phyloP scores from a whole-genome alignment of 352 stramenopile species.

The Aphanomyces stellatus region DNA sequence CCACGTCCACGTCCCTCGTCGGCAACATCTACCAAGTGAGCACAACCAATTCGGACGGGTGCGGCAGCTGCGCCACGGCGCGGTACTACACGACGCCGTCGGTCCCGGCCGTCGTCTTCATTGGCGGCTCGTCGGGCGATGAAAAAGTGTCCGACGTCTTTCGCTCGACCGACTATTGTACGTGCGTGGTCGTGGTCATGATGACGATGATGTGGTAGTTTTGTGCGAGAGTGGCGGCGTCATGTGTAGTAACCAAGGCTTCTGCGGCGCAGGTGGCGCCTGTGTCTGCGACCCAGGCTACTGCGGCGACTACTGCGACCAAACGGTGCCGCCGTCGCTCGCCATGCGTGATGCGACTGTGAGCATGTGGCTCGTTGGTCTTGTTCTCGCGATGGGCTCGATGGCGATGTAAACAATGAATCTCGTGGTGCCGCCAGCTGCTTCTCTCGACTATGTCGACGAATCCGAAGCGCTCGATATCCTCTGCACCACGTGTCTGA shows the following conservation, averaged over 20 bases:
- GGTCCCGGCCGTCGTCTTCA: slow-evolving; percentile 47
- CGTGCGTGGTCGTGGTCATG: slow-evolving; percentile 18
- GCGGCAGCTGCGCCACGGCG: slow-evolving; percentile 40
- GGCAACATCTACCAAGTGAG: slow-evolving; percentile 38
- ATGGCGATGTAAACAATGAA: too few species aligned
- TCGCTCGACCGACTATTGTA: slow-evolving; percentile 51
- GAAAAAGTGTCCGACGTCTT: slow-evolving; percentile 78
- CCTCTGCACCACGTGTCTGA: too few species aligned
- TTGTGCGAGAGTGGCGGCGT: slow-evolving; percentile 30
- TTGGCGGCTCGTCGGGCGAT: slow-evolving; percentile 56
- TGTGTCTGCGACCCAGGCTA: slow-evolving; percentile 57
- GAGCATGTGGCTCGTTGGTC: too few species aligned
- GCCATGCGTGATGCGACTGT: too few species aligned
- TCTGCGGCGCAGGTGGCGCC: slow-evolving; percentile 52
- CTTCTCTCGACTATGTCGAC: too few species aligned
- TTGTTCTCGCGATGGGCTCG: too few species aligned
- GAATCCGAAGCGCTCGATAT: too few species aligned
- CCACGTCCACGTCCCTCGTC: slow-evolving; percentile 32
- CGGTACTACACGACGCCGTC: slow-evolving; percentile 49
- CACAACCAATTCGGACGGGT: slow-evolving; percentile 62
- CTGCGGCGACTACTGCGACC: slow-evolving; percentile 47
- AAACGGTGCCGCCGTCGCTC: background rate
- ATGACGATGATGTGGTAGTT: slow-evolving; percentile 8
- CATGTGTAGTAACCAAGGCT: slow-evolving; percentile 56
- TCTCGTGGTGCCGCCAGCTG: too few species aligned